A percentile compares a stretch with the other conserved stretches of the same genome.
phyloP scores from a whole-genome alignment of 345 rosid species.

The Mangifera indica region DNA sequence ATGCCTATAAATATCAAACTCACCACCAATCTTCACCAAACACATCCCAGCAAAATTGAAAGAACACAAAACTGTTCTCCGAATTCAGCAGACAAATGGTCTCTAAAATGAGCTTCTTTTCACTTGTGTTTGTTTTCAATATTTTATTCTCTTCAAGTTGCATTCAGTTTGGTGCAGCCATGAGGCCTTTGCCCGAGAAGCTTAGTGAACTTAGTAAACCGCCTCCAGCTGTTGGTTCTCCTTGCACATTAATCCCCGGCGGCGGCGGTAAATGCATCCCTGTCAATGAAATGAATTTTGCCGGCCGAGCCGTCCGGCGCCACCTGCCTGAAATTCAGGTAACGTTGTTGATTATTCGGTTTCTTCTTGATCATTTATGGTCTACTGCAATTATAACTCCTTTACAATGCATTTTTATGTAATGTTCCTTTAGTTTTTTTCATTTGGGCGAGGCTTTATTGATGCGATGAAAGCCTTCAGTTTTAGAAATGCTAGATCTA shows the following conservation, averaged over 20 bases:
- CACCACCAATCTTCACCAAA: neutral
- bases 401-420: neutral
- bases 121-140: neutral
- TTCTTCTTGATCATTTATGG: neutral
- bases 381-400: neutral
- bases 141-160: neutral
- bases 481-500: no score
- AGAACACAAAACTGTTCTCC: neutral
- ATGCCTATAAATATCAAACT: no score
- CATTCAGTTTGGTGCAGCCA: conserved; percentile 16
- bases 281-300: no score
- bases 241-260: conserved; percentile 20
- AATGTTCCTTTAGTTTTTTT: no score
- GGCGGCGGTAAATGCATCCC: no score
- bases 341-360: neutral
- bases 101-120: neutral
- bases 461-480: no score
- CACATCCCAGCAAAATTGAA: neutral
- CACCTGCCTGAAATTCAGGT: neutral
- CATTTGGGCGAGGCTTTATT: neutral
- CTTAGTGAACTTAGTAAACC: conserved; percentile 16
- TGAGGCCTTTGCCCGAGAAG: conserved; percentile 19
- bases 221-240: conserved; percentile 14
- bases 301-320: conserved; percentile 20
- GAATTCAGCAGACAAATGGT: neutral